A percentile compares a stretch with the other conserved stretches of the same genome.
Conservation (phyloP, 345 rosid genomes). For the Cardamine occulta region DNA sequence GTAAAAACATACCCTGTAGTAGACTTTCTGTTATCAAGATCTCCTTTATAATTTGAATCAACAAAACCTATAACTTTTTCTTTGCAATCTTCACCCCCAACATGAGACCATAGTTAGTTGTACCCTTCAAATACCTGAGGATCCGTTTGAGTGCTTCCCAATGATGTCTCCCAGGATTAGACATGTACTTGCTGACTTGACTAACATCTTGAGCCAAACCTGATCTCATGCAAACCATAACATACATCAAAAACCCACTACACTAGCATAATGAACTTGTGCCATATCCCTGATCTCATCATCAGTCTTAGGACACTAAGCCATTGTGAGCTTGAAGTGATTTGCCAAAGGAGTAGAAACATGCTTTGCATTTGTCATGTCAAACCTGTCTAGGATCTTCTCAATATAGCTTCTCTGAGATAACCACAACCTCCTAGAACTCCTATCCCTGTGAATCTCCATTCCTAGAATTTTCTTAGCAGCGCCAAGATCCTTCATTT, state of each 20-base stretch:
- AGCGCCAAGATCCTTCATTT: background rate
- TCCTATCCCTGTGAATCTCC: background rate
- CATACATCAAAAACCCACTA: background rate
- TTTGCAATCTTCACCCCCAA: too few species aligned
- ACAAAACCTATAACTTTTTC: too few species aligned
- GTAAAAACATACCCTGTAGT: too few species aligned
- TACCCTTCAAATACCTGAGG: too few species aligned
- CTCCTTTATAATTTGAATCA: too few species aligned
- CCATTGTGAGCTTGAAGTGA: background rate
- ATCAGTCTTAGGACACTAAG: background rate
- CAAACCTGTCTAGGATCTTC: background rate
- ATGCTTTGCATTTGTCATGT: background rate
- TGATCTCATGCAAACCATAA: too few species aligned
- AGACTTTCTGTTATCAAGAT: too few species aligned
- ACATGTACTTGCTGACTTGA: too few species aligned
- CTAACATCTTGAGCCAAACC: too few species aligned
- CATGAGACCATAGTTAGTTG: too few species aligned
- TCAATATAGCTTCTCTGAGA: background rate
- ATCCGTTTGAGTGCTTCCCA: too few species aligned
- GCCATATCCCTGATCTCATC: background rate
- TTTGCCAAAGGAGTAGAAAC: background rate
- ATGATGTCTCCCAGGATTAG: too few species aligned
- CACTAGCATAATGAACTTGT: background rate
- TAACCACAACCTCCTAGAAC: background rate
- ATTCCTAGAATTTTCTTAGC: background rate